phyloP scores from a whole-genome alignment of 495 filamentous ascomycete genomes.

The Immersiella caudata region DNA sequence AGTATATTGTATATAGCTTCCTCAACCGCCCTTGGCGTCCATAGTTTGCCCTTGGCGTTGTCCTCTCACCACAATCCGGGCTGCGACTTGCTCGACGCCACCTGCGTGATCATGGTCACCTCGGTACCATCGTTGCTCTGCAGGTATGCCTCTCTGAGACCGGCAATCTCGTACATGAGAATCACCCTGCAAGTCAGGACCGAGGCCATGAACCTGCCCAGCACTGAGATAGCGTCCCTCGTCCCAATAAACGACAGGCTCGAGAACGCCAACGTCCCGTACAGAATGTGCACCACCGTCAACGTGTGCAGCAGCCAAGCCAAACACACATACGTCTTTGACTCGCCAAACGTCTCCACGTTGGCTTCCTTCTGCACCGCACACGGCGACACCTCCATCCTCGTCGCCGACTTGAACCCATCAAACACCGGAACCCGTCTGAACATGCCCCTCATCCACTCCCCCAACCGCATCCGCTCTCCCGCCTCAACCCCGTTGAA shows the following conservation, averaged over 20 bases:
- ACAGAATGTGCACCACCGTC: conserved; percentile 28
- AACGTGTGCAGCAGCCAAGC: conserved; percentile 22
- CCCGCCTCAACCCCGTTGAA: not conserved
- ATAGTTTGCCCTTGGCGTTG: too few relatives aligned
- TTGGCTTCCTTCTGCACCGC: not conserved
- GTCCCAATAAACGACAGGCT: conserved; percentile 31
- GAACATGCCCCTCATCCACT: not conserved
- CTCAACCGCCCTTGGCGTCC: not conserved
- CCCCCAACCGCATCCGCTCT: not conserved
- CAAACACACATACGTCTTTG: conserved; percentile 4
- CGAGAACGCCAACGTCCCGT: conserved; percentile 32
- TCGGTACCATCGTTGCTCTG: not conserved
- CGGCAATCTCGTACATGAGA: conserved; percentile 33
- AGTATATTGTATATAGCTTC: too few relatives aligned
- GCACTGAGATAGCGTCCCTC: conserved; percentile 24
- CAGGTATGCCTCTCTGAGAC: conserved; percentile 16
- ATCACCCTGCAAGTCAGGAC: conserved; percentile 28
- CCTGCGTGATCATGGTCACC: not conserved
- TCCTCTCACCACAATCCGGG: not conserved
- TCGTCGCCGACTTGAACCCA: not conserved
- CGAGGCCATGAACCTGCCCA: conserved; percentile 29
- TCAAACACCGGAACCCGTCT: not conserved
- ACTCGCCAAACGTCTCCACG: not conserved
- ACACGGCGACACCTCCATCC: conserved; percentile 6
- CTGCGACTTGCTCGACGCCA: not conserved